Evolutionary conservation across 805 yeast species (phyloP).

Genomic region (Ogataea trehalophila): DNA sequence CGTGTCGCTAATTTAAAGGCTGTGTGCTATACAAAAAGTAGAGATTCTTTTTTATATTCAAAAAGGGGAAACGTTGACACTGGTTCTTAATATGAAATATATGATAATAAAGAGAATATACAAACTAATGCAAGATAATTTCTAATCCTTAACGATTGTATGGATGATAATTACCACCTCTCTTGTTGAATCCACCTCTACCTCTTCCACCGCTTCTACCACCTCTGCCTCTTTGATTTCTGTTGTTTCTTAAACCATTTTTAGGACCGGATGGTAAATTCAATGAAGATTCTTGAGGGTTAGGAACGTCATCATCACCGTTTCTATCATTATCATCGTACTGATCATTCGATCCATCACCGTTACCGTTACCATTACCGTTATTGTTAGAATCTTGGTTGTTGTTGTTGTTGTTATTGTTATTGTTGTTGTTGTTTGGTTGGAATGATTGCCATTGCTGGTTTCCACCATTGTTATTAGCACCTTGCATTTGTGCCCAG

Average conservation of each 20-base stretch:
- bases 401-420: not conserved
- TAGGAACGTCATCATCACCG: slow-evolving; percentile 31
- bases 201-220: slow-evolving; percentile 19
- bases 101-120: slow-evolving; percentile 2
- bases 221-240: slow-evolving; percentile 14
- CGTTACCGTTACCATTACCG: not conserved
- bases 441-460: not conserved
- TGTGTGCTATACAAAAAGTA: not conserved
- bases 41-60: no score
- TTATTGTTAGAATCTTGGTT: not conserved
- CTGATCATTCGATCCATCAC: not conserved
- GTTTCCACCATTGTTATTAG: slow-evolving; percentile 18
- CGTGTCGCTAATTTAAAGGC: not conserved
- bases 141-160: slow-evolving; percentile 16
- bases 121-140: not conserved
- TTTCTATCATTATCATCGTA: slow-evolving; percentile 8
- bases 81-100: slow-evolving; percentile 3
- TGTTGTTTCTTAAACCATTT: slow-evolving; percentile 17
- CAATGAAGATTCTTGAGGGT: slow-evolving; percentile 30
- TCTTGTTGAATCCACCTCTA: slow-evolving; percentile 16
- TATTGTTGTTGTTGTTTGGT: not conserved
- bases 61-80: not conserved
- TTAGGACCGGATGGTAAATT: slow-evolving; percentile 33
- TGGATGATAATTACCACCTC: slow-evolving; percentile 31
- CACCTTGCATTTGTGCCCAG: slow-evolving; percentile 32